Percentiles rank a stretch among this genome's conserved stretches.
These are phyloP conservation scores for Alternaria atra DNA, from an alignment of 2,329 filamentous ascomycete species.

Conservation along the genomic window DNA sequence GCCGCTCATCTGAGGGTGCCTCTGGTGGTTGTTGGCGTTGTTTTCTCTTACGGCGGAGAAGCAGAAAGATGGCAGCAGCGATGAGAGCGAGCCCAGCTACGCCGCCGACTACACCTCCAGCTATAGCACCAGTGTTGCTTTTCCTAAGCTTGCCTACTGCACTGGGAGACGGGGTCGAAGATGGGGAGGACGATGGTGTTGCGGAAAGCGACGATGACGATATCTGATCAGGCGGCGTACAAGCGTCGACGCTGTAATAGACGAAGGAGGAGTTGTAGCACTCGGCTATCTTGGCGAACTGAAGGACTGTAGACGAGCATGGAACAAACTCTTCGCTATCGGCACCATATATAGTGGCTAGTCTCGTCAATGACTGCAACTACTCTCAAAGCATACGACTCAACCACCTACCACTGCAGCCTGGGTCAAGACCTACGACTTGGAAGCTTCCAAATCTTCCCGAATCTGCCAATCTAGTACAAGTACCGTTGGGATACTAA, in stretches of 20 bases:
- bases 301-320: constrained; percentile 7
- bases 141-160: not conserved
- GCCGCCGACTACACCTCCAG: constrained; percentile 6
- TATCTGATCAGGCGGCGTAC: constrained; percentile 2
- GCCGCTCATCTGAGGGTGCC: not conserved
- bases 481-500: constrained; percentile 3
- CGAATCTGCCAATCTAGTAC: not conserved
- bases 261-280: constrained; percentile 14
- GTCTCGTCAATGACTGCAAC: not conserved
- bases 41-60: not conserved
- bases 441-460: constrained; percentile 9
- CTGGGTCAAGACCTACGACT: constrained; percentile 6
- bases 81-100: constrained; percentile 5
- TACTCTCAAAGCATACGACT: not conserved
- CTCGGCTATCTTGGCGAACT: constrained; percentile 2
- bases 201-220: not conserved
- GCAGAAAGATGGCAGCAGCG: not conserved
- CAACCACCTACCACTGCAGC: constrained; percentile 7
- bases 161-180: not conserved
- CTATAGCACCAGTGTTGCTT: constrained; percentile 8
- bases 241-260: constrained; percentile 11
- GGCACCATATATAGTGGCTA: constrained; percentile 4
- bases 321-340: constrained; percentile 1
- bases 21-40: not conserved
- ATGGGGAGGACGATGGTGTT: not conserved